Percentiles rank a stretch among this genome's conserved stretches.
Conservation (phyloP, 495 filamentous ascomycete genomes). For the Penicillium pulvis region DNA sequence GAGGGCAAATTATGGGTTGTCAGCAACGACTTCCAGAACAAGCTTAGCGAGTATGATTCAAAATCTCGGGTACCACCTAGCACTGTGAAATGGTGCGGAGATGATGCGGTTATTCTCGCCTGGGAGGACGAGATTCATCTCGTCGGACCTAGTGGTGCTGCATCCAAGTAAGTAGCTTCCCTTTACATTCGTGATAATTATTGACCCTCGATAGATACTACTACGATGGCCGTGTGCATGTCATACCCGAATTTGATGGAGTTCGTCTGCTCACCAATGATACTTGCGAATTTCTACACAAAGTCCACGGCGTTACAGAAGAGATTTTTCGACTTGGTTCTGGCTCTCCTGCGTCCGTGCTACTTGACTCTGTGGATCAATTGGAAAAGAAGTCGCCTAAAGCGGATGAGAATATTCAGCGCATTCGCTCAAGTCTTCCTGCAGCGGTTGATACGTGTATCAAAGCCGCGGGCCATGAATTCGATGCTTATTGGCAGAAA, state of each 20-base stretch:
- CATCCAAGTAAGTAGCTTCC: constrained; percentile 56
- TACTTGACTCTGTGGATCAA: constrained; percentile 89
- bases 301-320: constrained; percentile 80
- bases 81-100: constrained; percentile 93
- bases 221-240: constrained; percentile 88
- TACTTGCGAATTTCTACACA: constrained; percentile 92
- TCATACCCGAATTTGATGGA: constrained; percentile 87
- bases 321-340: constrained; percentile 88
- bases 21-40: constrained; percentile 88
- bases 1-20: constrained; percentile 92
- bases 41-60: constrained; percentile 89
- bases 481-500: constrained; percentile 89
- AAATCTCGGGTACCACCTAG: constrained; percentile 82
- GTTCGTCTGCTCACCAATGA: constrained; percentile 86
- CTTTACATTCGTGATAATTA: neutral
- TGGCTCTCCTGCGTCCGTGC: constrained; percentile 81
- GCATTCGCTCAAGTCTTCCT: constrained; percentile 81
- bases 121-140: constrained; percentile 99
- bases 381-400: constrained; percentile 93
- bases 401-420: constrained; percentile 94
- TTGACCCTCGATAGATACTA: constrained; percentile 61
- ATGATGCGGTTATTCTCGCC: constrained; percentile 88
- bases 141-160: constrained; percentile 78
- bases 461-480: constrained; percentile 89
- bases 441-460: constrained; percentile 93